Base-by-base conservation (phyloP, 176 grass and related monocot genomes). In the Eremochloa ophiuroides region DNA sequence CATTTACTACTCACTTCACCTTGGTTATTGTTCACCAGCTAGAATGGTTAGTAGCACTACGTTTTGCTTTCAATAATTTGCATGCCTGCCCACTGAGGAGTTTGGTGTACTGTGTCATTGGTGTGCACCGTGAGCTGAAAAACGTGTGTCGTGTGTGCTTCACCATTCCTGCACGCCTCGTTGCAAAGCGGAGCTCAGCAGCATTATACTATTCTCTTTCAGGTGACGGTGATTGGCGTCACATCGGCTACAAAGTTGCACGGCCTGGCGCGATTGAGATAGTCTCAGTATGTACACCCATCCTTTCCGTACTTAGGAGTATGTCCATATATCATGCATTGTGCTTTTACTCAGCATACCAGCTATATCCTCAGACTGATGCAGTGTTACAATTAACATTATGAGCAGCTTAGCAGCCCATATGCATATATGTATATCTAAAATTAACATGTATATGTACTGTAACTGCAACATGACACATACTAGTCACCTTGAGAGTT, bases 171-270 rank as follows among this genome's bases (percentile, higher is more conserved):
- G 5, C 40, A 42, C 10, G 40, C 1, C 17, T 53, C 5, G 47
- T 20, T 7, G 47, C 16, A 51, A 20, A 17, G 6, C 1, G 16
- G 48, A 51, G 2, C 48, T 22, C 48, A 20, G 18, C 55, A 12
- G n/a, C 10, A 27, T 13, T 14, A 62, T 62, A 1, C 41, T 11
- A 12, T 9, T 62, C 22, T 13, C 15, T 44, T 92, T 51, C 88
- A 97, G 95, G 95, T 20, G 92, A 97, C 62, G 92, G 92, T 4
- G 88, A 94, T 56, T 87, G 81, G 74, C 27, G 86, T 1, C 95
- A 97, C 62, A 94, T 97, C 56, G 92, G 94, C 17, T 94, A 88
- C 67, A 87, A 83, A 55, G 92, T 97, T 7, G n/a, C 80, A 66
- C 85, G 85, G 14, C 89, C 89, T n/a, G 85, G 85, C 48, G 89